These are phyloP conservation scores for Inonotus obliquus DNA, from an alignment of 1,284 basidiomycete species.

Conservation along the genomic window DNA sequence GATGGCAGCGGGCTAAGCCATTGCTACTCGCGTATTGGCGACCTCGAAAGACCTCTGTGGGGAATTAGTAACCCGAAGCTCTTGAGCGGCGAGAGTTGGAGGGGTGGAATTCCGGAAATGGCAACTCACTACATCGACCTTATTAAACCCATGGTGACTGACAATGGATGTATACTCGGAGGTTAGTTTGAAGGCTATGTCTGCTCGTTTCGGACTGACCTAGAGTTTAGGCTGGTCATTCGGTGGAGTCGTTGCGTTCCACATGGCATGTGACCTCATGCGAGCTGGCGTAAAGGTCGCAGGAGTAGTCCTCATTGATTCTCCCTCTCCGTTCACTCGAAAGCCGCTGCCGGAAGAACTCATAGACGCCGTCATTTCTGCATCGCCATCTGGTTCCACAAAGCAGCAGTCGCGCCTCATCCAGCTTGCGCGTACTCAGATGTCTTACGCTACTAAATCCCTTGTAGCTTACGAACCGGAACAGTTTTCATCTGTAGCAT, in stretches of 20 bases:
- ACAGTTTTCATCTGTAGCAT: constrained; percentile 16
- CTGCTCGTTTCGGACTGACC: not conserved
- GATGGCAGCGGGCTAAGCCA: constrained; percentile 62
- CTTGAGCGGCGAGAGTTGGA: constrained; percentile 39
- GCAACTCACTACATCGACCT: constrained; percentile 44
- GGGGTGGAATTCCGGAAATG: constrained; percentile 44
- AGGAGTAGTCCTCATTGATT: constrained; percentile 63
- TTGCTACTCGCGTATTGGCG: constrained; percentile 45
- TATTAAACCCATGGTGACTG: constrained; percentile 31
- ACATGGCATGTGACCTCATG: constrained; percentile 51
- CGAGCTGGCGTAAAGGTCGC: constrained; percentile 38
- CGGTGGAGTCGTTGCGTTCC: constrained; percentile 66
- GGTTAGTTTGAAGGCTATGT: constrained; percentile 39
- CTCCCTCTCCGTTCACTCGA: constrained; percentile 49
- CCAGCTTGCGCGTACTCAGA: constrained; percentile 33
- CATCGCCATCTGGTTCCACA: constrained; percentile 22
- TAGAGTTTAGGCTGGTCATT: constrained; percentile 63
- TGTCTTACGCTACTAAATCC: constrained; percentile 38
- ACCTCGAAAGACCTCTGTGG: constrained; percentile 50
- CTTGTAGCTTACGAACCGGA: constrained; percentile 37
- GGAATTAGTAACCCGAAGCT: constrained; percentile 56
- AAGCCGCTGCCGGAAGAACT: constrained; percentile 45
- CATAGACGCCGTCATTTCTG: constrained; percentile 32
- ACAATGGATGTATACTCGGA: constrained; percentile 46
- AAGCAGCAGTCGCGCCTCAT: constrained; percentile 20